Conservation (phyloP, 139 green algal species). For the Picochlorum sp. region DNA sequence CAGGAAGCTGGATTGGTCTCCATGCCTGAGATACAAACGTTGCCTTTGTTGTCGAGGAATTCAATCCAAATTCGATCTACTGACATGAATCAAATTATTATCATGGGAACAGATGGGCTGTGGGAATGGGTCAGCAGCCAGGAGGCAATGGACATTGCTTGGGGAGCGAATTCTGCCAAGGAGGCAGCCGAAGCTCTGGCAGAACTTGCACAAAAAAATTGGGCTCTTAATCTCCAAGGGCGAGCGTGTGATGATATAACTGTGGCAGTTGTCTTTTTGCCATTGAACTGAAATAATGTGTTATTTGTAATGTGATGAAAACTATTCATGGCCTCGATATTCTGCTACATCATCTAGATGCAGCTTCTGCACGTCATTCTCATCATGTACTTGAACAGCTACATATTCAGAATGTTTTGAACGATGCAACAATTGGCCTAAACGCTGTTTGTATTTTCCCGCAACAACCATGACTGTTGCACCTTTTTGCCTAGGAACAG, state of each 20-base stretch:
- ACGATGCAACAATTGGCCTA: conserved; percentile 43
- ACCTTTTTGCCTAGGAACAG: conserved; percentile 57
- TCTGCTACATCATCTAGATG: conserved; percentile 60
- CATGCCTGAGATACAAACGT: conserved; percentile 30
- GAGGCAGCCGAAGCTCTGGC: conserved; percentile 18
- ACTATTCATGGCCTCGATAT: conserved; percentile 26
- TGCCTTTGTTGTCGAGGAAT: conserved; percentile 10
- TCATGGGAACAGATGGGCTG: conserved; percentile 36
- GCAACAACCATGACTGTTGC: conserved; percentile 50
- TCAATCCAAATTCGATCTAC: background rate
- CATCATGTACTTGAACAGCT: conserved; percentile 57
- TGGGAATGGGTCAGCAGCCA: conserved; percentile 32
- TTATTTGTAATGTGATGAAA: conserved; percentile 1
- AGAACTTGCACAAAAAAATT: conserved; percentile 27
- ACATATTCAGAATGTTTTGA: conserved; percentile 33
- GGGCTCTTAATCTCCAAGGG: conserved; percentile 31
- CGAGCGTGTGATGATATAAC: conserved; percentile 39
- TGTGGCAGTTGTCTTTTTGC: conserved; percentile 29
- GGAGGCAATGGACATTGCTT: conserved; percentile 31
- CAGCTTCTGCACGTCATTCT: conserved; percentile 53
- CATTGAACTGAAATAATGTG: background rate
- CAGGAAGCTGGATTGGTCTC: conserved; percentile 37
- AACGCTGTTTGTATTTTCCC: conserved; percentile 41
- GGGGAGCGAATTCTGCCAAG: conserved; percentile 13
- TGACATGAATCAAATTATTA: conserved; percentile 13